phyloP scores from a whole-genome alignment of 2,329 filamentous ascomycete genomes.

The Botrytis aclada region DNA sequence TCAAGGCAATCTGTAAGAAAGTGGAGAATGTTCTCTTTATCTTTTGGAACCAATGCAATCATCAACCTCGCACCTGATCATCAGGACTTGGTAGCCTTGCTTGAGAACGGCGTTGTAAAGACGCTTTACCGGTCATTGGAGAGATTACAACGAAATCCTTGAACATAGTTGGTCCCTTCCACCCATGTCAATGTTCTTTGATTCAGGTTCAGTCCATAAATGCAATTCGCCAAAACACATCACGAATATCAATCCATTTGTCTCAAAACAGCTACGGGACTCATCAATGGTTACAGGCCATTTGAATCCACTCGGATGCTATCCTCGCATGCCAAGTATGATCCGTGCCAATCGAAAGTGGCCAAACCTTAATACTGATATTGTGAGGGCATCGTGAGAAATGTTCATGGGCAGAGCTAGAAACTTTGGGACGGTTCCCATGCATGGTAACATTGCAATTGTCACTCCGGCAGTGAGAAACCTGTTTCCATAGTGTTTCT shows the following conservation, averaged over 20 bases:
- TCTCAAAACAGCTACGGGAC: slow-evolving; percentile 6
- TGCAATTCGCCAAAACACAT: slow-evolving; percentile 3
- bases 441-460: not conserved
- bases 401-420: slow-evolving; percentile 1
- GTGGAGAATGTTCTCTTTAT: slow-evolving; percentile 8
- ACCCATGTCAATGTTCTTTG: slow-evolving; percentile 6
- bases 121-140: slow-evolving; percentile 11
- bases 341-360: slow-evolving; percentile 10
- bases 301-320: not conserved
- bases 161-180: slow-evolving; percentile 4
- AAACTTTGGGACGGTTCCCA: not conserved
- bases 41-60: not conserved
- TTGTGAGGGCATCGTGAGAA: not conserved
- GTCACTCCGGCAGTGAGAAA: not conserved
- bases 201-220: slow-evolving; percentile 1
- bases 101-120: slow-evolving; percentile 15
- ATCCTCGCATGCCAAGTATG: not conserved
- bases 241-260: slow-evolving; percentile 10
- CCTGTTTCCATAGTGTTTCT: not conserved
- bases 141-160: not conserved
- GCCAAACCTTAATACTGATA: not conserved
- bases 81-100: slow-evolving; percentile 17
- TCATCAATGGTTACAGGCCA: slow-evolving; percentile 4
- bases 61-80: slow-evolving; percentile 7
- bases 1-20: not conserved